A percentile compares a stretch with the other conserved stretches of the same genome.
Conservation (phyloP, 1,139 yeast species). For the Blastobotrys raffinosifermentans region DNA sequence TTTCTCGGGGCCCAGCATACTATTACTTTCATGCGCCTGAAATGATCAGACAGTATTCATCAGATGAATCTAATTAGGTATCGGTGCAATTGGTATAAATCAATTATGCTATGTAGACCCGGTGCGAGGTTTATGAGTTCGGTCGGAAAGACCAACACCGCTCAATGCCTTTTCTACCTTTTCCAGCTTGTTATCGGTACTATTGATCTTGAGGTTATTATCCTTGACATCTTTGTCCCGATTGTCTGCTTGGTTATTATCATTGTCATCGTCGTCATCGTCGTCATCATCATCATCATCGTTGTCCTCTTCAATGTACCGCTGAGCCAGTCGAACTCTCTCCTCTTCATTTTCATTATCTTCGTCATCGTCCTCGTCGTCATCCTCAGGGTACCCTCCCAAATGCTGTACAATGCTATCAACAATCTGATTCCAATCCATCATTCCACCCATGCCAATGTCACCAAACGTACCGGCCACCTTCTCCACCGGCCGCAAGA, state of each 20-base stretch:
- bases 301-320: slow-evolving; percentile 15
- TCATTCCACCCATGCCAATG: slow-evolving; percentile 96
- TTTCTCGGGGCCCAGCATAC: no score
- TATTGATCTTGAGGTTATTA: no score
- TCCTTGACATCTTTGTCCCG: background rate
- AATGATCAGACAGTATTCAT: no score
- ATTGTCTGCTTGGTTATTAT: background rate
- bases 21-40: no score
- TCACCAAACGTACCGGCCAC: slow-evolving; percentile 92
- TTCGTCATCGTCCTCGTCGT: slow-evolving; percentile 67
- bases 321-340: slow-evolving; percentile 20
- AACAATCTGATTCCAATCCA: slow-evolving; percentile 92
- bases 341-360: slow-evolving; percentile 42
- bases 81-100: no score
- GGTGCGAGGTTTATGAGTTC: background rate
- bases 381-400: slow-evolving; percentile 89
- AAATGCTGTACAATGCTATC: slow-evolving; percentile 74
- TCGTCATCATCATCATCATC: slow-evolving; percentile 15
- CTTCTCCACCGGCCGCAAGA: slow-evolving; percentile 85
- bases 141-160: no score
- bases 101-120: slow-evolving; percentile 1
- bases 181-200: background rate
- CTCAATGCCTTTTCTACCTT: background rate
- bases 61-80: no score
- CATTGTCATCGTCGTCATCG: slow-evolving; percentile 11